Conservation (phyloP, 805 yeast genomes). For the Barnettozyma sp. region DNA sequence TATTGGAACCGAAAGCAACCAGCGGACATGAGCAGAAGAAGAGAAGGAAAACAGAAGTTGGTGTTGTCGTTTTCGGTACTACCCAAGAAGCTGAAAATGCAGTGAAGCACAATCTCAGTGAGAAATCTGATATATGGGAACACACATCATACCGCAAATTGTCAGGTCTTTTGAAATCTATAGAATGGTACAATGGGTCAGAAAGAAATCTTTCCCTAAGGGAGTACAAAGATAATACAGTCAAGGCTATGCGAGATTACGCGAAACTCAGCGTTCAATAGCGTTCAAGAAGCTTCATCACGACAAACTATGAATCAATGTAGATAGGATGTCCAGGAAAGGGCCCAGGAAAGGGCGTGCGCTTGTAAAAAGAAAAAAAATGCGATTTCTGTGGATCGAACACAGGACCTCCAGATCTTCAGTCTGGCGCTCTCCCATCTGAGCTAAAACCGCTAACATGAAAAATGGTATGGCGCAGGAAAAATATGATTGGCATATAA, state of each 20-base stretch:
- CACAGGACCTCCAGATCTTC: slow-evolving; percentile 70
- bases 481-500: too few species aligned
- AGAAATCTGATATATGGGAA: slow-evolving; percentile 17
- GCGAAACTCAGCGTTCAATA: background rate
- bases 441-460: slow-evolving; percentile 27
- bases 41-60: slow-evolving; percentile 16
- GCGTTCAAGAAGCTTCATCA: background rate
- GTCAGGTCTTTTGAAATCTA: slow-evolving; percentile 18
- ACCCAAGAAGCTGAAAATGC: slow-evolving; percentile 13
- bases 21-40: too few species aligned
- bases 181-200: slow-evolving; percentile 13
- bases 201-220: slow-evolving; percentile 13
- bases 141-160: slow-evolving; percentile 18
- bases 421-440: slow-evolving; percentile 27
- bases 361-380: slow-evolving; percentile 13
- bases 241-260: slow-evolving; percentile 9
- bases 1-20: slow-evolving; percentile 12
- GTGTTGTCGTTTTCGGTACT: slow-evolving; percentile 11
- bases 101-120: slow-evolving; percentile 11
- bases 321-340: too few species aligned
- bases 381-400: slow-evolving; percentile 69
- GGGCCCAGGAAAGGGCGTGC: too few species aligned
- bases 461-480: too few species aligned
- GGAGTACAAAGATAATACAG: slow-evolving; percentile 14
- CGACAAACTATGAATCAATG: background rate